Conservation (phyloP, 75 land plant genomes). For the Gnetum montanum region DNA sequence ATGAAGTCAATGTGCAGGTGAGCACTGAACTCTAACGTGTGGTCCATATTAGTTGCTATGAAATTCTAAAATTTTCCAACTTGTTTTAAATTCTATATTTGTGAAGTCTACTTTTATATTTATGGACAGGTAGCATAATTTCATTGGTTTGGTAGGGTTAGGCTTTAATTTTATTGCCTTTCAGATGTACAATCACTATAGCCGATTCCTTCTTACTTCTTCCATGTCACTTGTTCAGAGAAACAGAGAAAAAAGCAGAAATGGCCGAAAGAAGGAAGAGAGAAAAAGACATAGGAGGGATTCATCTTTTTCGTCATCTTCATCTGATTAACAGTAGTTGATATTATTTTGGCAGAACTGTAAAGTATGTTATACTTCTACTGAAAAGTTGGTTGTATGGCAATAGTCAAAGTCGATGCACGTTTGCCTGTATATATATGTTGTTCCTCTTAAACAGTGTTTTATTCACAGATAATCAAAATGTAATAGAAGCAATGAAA, state of each 20-base stretch:
- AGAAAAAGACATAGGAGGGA: conserved; percentile 2
- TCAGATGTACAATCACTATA: not conserved
- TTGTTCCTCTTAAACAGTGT: too few species aligned
- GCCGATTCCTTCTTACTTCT: not conserved
- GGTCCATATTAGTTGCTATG: not conserved
- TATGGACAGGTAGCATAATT: not conserved
- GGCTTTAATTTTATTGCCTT: not conserved
- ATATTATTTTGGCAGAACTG: too few species aligned
- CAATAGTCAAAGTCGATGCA: too few species aligned
- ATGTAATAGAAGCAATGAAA: too few species aligned
- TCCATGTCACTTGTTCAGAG: not conserved
- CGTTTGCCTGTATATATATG: too few species aligned
- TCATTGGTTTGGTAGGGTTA: not conserved
- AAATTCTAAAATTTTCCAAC: not conserved
- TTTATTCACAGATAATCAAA: too few species aligned
- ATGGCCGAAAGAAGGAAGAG: not conserved
- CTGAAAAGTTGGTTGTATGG: too few species aligned
- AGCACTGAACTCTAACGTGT: too few species aligned
- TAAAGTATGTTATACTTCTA: too few species aligned
- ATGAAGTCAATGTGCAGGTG: too few species aligned
- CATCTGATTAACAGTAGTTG: too few species aligned
- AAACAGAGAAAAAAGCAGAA: not conserved
- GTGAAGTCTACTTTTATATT: not conserved
- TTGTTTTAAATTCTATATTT: not conserved
- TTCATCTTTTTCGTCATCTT: conserved; percentile 5